A percentile compares a stretch with the other conserved stretches of the same genome.
Evolutionary conservation across 306 rosid genomes (phyloP).

Genomic region (Geum urbanum): DNA sequence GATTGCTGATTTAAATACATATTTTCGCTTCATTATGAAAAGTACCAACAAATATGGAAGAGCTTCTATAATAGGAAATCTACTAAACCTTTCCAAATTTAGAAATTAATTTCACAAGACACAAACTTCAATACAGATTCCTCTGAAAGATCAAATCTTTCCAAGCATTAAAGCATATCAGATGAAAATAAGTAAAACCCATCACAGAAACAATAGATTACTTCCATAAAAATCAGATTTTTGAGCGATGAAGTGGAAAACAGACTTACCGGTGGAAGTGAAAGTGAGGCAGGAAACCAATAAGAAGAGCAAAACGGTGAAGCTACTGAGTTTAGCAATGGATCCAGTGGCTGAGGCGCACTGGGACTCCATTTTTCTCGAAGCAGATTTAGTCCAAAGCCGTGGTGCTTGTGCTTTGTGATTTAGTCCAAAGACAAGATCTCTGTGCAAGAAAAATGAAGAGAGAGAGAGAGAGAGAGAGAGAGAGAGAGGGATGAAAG

Average conservation of each 20-base stretch:
- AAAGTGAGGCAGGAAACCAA: slow-evolving; percentile 54
- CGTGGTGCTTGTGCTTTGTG: slow-evolving; percentile 13
- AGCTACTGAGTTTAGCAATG: slow-evolving; percentile 38
- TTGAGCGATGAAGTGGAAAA: not conserved
- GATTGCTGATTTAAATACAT: not conserved
- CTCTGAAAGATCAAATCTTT: not conserved
- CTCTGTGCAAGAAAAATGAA: slow-evolving; percentile 24
- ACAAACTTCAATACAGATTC: slow-evolving; percentile 2
- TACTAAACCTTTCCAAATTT: not conserved
- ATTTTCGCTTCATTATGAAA: not conserved
- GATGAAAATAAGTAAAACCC: slow-evolving; percentile 7
- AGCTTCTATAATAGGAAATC: not conserved
- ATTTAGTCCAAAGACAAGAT: slow-evolving; percentile 44
- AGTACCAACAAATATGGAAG: not conserved
- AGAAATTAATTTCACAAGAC: not conserved
- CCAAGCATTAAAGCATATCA: not conserved
- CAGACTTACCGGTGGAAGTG: slow-evolving; percentile 63
- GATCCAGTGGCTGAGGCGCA: slow-evolving; percentile 42
- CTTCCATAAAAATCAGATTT: slow-evolving; percentile 7
- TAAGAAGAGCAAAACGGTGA: slow-evolving; percentile 38
- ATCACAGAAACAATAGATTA: slow-evolving; percentile 16
- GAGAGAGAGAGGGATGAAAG: not conserved
- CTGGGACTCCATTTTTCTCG: slow-evolving; percentile 42
- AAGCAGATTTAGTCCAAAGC: slow-evolving; percentile 30
- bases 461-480: slow-evolving; percentile 21